Base-by-base conservation (phyloP, 768 basidiomycete species). In the Ramaria sp. region DNA sequence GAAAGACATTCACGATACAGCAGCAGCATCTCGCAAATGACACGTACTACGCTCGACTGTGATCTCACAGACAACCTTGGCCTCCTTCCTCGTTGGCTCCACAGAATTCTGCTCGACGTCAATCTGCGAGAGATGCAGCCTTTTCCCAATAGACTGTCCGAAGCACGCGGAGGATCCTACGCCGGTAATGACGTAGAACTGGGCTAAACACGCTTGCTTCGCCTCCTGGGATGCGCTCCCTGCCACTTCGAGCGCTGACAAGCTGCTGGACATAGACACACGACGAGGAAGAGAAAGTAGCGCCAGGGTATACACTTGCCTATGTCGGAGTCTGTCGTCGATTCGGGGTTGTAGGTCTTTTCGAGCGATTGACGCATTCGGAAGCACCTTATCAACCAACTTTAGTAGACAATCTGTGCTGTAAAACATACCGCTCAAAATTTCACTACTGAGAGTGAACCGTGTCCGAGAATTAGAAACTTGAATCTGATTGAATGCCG, bases 21-120 rank as follows among this genome's bases (percentile, higher is more conserved):
- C 22, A 56, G 24, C 18, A 48, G n/a, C 25, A 22, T 25, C 5
- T n/a, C 13, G 16, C 20, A 50, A 25, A 28, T 2, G 25, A 15
- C 5, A 50, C 63, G n/a, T 44, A 78, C 78, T 77, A 61, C 73
- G 67, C 37, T 66, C 61, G 5, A 77, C 75, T 9, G 57, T 64
- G 25, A 70, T 63, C 58, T 78, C 77, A 24, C 66, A 62, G 5
- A 78, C 73, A 12, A 78, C 70, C 15, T 71, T 62, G 1, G 69
- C 74, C 61, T 80, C 79, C 4, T 57, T 58, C 58, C 70, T 73
- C 30, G 57, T 62, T 0, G 72, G 69, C 48, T 75, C 77, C 52
- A 79, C 77, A 7, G 61, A 57, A 55, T 78, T 78, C 41, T 64
- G 60, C 0, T 66, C 45, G 16, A 78, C 57, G 1, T 75, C 77